These are phyloP conservation scores for Penicillium angulare DNA, from an alignment of 495 filamentous ascomycete genomes.

Conservation along the genomic window DNA sequence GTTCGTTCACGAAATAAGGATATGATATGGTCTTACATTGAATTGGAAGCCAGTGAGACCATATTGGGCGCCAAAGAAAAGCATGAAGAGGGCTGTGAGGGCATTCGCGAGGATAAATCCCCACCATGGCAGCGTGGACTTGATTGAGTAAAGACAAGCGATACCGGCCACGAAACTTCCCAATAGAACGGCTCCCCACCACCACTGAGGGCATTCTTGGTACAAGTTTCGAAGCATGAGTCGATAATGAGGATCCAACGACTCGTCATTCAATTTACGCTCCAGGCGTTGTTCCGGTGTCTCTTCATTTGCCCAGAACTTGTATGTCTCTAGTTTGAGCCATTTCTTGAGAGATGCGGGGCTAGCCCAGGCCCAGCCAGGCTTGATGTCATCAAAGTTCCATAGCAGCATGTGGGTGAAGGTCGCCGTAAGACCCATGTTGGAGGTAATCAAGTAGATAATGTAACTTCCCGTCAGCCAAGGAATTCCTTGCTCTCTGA, in stretches of 20 bases:
- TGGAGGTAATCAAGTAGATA: conserved; percentile 39
- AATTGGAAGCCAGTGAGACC: conserved; percentile 40
- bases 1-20: too few species aligned
- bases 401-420: conserved; percentile 36
- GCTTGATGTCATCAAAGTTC: conserved; percentile 33
- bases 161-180: conserved; percentile 44
- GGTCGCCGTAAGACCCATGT: conserved; percentile 42
- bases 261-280: neutral
- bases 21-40: too few species aligned
- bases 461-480: conserved; percentile 40
- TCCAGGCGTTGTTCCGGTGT: neutral
- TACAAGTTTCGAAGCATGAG: neutral
- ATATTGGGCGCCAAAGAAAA: conserved; percentile 35
- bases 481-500: conserved; percentile 34
- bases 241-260: neutral
- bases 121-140: conserved; percentile 51
- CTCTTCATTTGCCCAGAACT: neutral
- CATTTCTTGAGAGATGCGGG: neutral
- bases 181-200: conserved; percentile 26
- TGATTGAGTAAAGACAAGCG: conserved; percentile 33
- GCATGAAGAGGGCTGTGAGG: conserved; percentile 29
- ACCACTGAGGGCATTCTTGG: neutral
- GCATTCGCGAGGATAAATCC: conserved; percentile 45
- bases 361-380: conserved; percentile 21
- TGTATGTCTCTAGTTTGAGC: neutral